Conservation (phyloP, 2,329 filamentous ascomycete genomes). For the Colletotrichum karsti region DNA sequence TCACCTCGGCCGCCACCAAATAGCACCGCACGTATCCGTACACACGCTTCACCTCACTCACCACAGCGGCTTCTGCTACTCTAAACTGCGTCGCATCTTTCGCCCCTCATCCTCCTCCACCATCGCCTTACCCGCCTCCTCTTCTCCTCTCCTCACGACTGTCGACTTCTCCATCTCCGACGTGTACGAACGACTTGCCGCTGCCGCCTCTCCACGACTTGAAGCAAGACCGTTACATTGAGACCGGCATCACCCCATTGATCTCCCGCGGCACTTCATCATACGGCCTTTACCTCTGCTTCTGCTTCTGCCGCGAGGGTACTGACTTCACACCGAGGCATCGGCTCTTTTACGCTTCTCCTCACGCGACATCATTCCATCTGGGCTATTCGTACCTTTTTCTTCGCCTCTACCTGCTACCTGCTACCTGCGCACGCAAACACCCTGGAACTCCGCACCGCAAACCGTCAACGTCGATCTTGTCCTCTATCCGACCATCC, state of each 20-base stretch:
- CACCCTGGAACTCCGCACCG: neutral
- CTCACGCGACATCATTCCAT: slow-evolving; percentile 18
- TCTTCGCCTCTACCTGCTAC: neutral
- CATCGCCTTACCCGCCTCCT: slow-evolving; percentile 1
- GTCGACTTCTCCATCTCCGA: slow-evolving; percentile 30
- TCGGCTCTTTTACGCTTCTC: slow-evolving; percentile 9
- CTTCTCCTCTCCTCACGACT: neutral
- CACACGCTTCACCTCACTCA: slow-evolving; percentile 19
- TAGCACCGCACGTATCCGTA: slow-evolving; percentile 27
- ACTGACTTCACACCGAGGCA: slow-evolving; percentile 25
- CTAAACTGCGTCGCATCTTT: neutral
- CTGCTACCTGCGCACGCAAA: neutral
- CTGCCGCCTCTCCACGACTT: neutral
- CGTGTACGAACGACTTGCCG: slow-evolving; percentile 6
- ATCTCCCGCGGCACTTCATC: slow-evolving; percentile 27
- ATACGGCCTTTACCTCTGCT: slow-evolving; percentile 6
- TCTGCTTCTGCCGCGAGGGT: neutral
- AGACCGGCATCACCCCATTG: neutral
- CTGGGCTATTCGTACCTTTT: neutral
- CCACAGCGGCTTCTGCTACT: neutral
- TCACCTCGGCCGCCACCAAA: neutral
- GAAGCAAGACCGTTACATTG: slow-evolving; percentile 5
- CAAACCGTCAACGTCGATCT: neutral
- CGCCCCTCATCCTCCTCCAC: neutral
- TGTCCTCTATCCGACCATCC: slow-evolving; percentile 8